Base-by-base conservation (phyloP, 768 basidiomycete species). In the Hygrophoropsis aurantiaca region DNA sequence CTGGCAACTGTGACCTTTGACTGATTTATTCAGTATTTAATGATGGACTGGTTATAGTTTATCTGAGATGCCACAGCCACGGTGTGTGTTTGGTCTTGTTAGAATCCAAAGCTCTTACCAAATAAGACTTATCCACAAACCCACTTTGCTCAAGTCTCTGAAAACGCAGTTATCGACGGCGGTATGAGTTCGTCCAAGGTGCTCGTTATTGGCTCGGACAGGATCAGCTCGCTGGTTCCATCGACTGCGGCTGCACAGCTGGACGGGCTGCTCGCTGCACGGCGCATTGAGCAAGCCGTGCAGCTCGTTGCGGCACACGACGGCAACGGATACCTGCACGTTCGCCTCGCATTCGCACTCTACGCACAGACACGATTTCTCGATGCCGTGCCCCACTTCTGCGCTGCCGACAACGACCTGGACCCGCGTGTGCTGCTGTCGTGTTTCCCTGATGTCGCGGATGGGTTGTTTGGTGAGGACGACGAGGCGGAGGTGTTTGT, bases 401-500 rank as follows among this genome's bases (percentile, higher is more conserved):
- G 84, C 55, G 74, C 81, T 36, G 6, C 27, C 27, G 7, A 30
- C 27, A 88, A 87, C 26, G 80, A 85, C 43, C 66, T 88, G 11
- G 89, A 93, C 64, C 87, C 89, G 0, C 78, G 90, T 16, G 65
- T 90, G 3, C 74, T 94, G 32, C 74, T 92, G 52, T 81, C 86
- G 54, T 83, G 87, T 62, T 92, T 80, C 58, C 82, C 87, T 7
- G 73, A 80, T 45, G 69, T 90, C 10, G 74, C 83, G 35, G 87
- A 84, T 10, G 64, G 69, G 3, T 65, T 89, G 16, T 81, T 84
- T 58, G 54, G 58, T 9, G 50, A 64, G 1, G 67, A 74, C 4
- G 82, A 87, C 44, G 62, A 71, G 4, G 67, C 84, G 40, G 78
- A 85, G 47, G 71, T 90, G 3, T 90, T 81, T 62, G 70, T 80